Evolutionary conservation across 106 monocot genomes (phyloP).

Genomic region (Acorus gramineus): DNA sequence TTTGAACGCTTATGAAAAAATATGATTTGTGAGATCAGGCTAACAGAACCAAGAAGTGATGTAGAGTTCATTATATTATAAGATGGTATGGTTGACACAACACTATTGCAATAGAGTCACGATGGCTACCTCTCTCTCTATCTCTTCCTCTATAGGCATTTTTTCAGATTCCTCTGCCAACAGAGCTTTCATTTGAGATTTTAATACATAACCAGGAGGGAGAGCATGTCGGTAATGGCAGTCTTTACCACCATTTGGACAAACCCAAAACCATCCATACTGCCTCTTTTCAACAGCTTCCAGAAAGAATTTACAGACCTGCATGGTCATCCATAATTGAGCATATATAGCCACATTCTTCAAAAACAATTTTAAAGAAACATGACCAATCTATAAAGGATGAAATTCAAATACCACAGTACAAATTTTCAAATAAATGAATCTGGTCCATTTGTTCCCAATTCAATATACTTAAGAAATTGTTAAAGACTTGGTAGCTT

Average conservation of each 20-base stretch:
- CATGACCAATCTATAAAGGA: too few species aligned
- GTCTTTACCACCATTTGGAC: conserved; percentile 92
- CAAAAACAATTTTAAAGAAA: too few species aligned
- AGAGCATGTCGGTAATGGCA: conserved; percentile 98
- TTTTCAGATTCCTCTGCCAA: conserved; percentile 87
- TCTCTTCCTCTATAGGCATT: conserved; percentile 85
- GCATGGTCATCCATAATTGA: conserved; percentile 3
- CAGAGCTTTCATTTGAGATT: conserved; percentile 98
- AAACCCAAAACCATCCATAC: conserved; percentile 98
- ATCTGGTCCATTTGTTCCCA: too few species aligned
- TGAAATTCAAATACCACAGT: too few species aligned
- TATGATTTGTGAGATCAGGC: not conserved
- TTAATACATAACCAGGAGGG: conserved; percentile 88
- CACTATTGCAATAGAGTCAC: not conserved
- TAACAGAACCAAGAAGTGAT: too few species aligned
- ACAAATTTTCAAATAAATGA: too few species aligned
- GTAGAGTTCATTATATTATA: not conserved
- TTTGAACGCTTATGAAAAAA: conserved; percentile 52
- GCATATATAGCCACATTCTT: not conserved
- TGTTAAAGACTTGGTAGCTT: too few species aligned
- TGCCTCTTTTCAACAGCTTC: conserved; percentile 98
- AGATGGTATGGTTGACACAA: not conserved
- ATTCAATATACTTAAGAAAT: too few species aligned
- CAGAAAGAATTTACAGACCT: conserved; percentile 92
- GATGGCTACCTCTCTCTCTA: conserved; percentile 64